Base-by-base conservation (phyloP, 306 rosid genomes). In the Hippophae gyantsensis region DNA sequence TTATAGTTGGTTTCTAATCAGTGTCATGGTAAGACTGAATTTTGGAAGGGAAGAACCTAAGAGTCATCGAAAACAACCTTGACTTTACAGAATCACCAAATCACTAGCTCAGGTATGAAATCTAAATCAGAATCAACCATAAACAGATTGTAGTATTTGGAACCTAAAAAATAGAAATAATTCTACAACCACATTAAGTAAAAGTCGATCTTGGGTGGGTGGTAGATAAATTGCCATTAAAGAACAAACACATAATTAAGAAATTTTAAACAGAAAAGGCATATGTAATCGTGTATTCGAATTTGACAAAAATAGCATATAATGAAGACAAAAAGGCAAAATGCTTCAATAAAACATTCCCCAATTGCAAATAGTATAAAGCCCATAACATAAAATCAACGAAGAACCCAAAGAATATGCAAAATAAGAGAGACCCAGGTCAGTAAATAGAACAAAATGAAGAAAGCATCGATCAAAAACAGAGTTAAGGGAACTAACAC, bases 401-500 rank as follows among this genome's bases (percentile, higher is more conserved):
- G 50, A 56, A 25, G 42, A 74, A 64, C 43, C 54, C 58, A n/a
- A 32, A 73, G 13, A 48, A 62, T 25, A 63, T 46, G 62, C 52
- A 57, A 67, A 57, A 43, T 26, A 56, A 44, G 25, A 23, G n/a
- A 69, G 11, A 58, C 64, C 60, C 66, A 76, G 72, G 77, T 74
- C 56, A 54, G 42, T 57, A 76, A 68, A 76, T 59, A 44, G 42
- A 32, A 56, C 43, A 14, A 9, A 46, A 51, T n/a, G 5, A 43
- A 1, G 52, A 41, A 47, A 27, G 27, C 55, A 66, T 42, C 7
- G 7, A 42, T 26, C 13, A 60, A 48, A 65, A 52, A 42, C 43
- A 57, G 68, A 60, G 54, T 42, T 5, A 43, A 51, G 65, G 11
- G 63, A 23, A 82, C 80, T 59, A 44, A 92, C 96, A 92, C 44